phyloP scores from a whole-genome alignment of 2,329 filamentous ascomycete genomes.

The Fusarium sublunatum region DNA sequence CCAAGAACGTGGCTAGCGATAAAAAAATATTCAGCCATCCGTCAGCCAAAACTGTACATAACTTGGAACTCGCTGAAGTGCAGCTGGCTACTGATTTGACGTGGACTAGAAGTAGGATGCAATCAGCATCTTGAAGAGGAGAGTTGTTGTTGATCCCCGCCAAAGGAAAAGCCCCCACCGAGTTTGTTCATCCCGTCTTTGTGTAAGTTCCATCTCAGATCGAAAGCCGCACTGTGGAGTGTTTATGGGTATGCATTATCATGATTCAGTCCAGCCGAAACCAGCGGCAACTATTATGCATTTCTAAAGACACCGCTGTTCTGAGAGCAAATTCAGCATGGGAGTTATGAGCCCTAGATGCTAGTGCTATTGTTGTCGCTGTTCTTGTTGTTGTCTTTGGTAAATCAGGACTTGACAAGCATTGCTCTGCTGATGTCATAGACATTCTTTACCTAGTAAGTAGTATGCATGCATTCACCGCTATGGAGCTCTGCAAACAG shows the following conservation, averaged over 20 bases:
- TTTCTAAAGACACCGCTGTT: constrained; percentile 38
- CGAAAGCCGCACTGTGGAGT: constrained; percentile 29
- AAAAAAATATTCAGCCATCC: constrained; percentile 3
- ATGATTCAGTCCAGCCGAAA: constrained; percentile 30
- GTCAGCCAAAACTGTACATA: constrained; percentile 9
- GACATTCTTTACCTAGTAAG: constrained; percentile 1
- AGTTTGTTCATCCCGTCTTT: constrained; percentile 18
- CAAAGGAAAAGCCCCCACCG: constrained; percentile 10
- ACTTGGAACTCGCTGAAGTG: constrained; percentile 13
- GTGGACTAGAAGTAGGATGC: constrained; percentile 15
- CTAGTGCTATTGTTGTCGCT: too few relatives aligned
- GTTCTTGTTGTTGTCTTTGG: neutral
- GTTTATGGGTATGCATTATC: constrained; percentile 11
- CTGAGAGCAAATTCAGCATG: constrained; percentile 3
- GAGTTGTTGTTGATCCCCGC: constrained; percentile 6
- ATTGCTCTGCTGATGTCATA: constrained; percentile 23
- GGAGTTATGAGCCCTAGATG: too few relatives aligned
- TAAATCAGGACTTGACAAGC: constrained; percentile 9
- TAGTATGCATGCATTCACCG: constrained; percentile 15
- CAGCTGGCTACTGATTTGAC: constrained; percentile 14
- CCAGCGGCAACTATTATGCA: constrained; percentile 12
- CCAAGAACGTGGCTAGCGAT: neutral
- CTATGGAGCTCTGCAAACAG: constrained; percentile 18
- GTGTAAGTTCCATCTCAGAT: constrained; percentile 4
- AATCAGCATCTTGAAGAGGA: constrained; percentile 34